These are phyloP conservation scores for Tricholoma matsutake DNA, from an alignment of 768 basidiomycete species.

Conservation along the genomic window DNA sequence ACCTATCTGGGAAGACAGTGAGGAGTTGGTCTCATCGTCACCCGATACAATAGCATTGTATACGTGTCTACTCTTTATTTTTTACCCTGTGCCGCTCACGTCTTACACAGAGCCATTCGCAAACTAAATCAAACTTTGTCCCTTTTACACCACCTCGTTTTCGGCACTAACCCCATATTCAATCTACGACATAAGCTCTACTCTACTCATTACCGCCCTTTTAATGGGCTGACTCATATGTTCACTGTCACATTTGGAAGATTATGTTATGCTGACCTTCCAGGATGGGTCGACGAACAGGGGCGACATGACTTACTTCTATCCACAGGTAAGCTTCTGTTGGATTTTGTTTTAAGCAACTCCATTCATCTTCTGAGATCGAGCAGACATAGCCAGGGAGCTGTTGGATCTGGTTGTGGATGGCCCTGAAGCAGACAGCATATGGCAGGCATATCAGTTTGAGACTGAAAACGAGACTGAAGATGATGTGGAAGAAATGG, in stretches of 20 bases:
- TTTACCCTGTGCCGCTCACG: neutral
- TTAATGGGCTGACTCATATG: conserved; percentile 62
- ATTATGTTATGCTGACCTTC: conserved; percentile 65
- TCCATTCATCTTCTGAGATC: conserved; percentile 2
- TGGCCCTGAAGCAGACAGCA: conserved; percentile 65
- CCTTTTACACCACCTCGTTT: conserved; percentile 64
- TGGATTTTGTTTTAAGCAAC: neutral
- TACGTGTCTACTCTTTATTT: conserved; percentile 11
- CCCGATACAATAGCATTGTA: conserved; percentile 36
- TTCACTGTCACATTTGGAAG: conserved; percentile 79
- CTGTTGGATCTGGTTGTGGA: conserved; percentile 67
- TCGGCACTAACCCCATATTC: conserved; percentile 41
- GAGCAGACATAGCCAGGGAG: conserved; percentile 53
- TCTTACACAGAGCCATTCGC: conserved; percentile 42
- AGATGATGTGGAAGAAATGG: conserved; percentile 59
- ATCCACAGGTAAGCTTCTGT: conserved; percentile 42
- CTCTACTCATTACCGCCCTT: conserved; percentile 48
- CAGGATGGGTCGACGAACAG: conserved; percentile 51
- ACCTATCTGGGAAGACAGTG: conserved; percentile 67
- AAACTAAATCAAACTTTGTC: conserved; percentile 51
- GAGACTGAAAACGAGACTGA: conserved; percentile 40
- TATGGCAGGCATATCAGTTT: conserved; percentile 59
- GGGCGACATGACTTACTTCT: conserved; percentile 39
- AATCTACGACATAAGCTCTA: conserved; percentile 60
- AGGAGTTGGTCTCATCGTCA: conserved; percentile 33